phyloP scores from a whole-genome alignment of 2,329 filamentous ascomycete genomes.

The Ophiostoma ulmi region DNA sequence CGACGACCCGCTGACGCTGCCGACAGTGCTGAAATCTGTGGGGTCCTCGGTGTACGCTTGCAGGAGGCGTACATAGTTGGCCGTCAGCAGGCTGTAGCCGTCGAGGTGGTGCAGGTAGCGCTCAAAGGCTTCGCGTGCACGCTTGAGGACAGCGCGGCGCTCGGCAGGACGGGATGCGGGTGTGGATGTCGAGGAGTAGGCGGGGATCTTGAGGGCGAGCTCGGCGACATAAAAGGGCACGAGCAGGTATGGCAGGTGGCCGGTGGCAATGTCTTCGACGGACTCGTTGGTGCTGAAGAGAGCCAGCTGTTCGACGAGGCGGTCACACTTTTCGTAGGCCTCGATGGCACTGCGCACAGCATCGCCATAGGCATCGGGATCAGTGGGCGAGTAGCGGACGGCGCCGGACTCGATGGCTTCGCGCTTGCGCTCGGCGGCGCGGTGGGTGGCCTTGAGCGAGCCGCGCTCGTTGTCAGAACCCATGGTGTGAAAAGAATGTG shows the following conservation, averaged over 20 bases:
- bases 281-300: conserved; percentile 90
- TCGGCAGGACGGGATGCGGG: conserved; percentile 35
- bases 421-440: conserved; percentile 49
- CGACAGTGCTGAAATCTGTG: conserved; percentile 64
- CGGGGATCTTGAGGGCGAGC: conserved; percentile 63
- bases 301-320: conserved; percentile 63
- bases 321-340: conserved; percentile 67
- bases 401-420: conserved; percentile 47
- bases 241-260: conserved; percentile 79
- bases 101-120: conserved; percentile 71
- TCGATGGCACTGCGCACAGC: conserved; percentile 62
- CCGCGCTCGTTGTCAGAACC: conserved; percentile 8
- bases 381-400: conserved; percentile 6
- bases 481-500: neutral
- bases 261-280: conserved; percentile 77
- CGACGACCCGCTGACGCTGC: conserved; percentile 38
- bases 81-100: conserved; percentile 66
- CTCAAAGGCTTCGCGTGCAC: conserved; percentile 68
- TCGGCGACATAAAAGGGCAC: conserved; percentile 76
- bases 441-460: conserved; percentile 45
- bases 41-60: conserved; percentile 69
- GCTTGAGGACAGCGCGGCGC: conserved; percentile 57
- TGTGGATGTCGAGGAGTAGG: conserved; percentile 31
- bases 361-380: conserved; percentile 63
- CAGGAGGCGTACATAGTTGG: conserved; percentile 62